A percentile compares a stretch with the other conserved stretches of the same genome.
Conservation (phyloP, 139 green algal species). For the Auxenochlorella pyrenoidosa region DNA sequence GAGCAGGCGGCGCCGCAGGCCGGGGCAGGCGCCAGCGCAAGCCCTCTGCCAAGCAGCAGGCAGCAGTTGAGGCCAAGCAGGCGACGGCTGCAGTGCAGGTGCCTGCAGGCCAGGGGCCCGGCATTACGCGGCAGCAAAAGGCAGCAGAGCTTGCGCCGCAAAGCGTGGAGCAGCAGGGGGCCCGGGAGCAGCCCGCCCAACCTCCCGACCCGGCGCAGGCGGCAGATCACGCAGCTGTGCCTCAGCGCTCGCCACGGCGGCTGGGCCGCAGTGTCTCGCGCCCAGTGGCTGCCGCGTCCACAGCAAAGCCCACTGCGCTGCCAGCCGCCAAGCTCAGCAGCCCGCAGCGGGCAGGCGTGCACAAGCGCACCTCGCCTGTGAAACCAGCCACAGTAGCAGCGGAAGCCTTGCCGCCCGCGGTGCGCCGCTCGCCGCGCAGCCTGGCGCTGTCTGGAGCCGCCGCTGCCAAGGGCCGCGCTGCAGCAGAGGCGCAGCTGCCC, state of each 20-base stretch:
- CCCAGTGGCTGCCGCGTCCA: neutral
- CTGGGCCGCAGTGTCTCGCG: neutral
- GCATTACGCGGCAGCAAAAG: neutral
- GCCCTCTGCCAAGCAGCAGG: conserved; percentile 25
- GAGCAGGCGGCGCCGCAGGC: neutral
- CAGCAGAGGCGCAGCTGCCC: neutral
- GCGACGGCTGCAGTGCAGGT: too few species aligned
- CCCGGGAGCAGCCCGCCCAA: too few species aligned
- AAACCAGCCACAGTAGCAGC: neutral
- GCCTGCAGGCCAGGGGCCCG: neutral
- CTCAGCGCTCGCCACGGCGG: neutral
- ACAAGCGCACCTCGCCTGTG: conserved; percentile 7
- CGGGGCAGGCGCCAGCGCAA: conserved; percentile 12
- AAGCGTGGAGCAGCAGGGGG: neutral
- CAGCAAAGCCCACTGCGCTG: neutral
- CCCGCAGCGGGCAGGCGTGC: conserved; percentile 9
- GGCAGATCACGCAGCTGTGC: neutral
- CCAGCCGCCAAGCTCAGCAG: conserved; percentile 19
- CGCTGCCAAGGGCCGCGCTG: neutral
- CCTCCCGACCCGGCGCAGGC: neutral
- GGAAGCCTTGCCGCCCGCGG: neutral
- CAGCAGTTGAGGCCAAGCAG: neutral
- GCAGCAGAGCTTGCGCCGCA: neutral
- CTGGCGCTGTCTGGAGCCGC: neutral
- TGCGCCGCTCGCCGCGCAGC: neutral